phyloP scores from a whole-genome alignment of 805 yeast species.

The Lachancea lanzarotensis region DNA sequence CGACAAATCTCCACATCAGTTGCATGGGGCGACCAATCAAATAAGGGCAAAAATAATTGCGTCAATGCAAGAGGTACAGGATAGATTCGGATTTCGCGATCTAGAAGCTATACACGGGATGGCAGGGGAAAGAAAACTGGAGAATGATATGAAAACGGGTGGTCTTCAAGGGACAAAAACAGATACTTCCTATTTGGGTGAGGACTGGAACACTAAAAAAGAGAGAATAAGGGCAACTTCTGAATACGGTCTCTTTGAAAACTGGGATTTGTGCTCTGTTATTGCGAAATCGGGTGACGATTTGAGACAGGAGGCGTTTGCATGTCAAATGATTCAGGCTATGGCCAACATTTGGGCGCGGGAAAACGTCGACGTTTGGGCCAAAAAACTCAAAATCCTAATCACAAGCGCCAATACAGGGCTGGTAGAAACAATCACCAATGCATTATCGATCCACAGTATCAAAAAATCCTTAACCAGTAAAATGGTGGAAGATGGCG shows the following conservation, averaged over 20 bases:
- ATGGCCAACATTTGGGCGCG: conserved; percentile 80
- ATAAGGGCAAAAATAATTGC: conserved; percentile 65
- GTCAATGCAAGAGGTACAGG: conserved; percentile 71
- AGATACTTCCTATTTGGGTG: conserved; percentile 63
- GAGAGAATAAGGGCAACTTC: conserved; percentile 74
- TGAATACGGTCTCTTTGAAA: conserved; percentile 74
- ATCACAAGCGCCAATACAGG: conserved; percentile 90
- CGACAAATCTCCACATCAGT: conserved; percentile 51
- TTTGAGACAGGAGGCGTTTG: conserved; percentile 94
- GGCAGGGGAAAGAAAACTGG: conserved; percentile 87
- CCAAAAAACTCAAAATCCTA: conserved; percentile 84
- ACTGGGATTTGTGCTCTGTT: conserved; percentile 94
- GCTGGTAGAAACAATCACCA: conserved; percentile 90
- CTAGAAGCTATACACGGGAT: conserved; percentile 51
- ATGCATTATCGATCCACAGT: conserved; percentile 90
- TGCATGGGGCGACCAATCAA: conserved; percentile 48
- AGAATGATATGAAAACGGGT: conserved; percentile 84
- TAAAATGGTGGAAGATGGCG: conserved; percentile 57
- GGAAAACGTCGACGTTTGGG: conserved; percentile 73
- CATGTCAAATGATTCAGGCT: conserved; percentile 86
- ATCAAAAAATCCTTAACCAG: conserved; percentile 88
- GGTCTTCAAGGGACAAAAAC: conserved; percentile 44
- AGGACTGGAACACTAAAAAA: conserved; percentile 85
- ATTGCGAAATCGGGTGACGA: conserved; percentile 97
- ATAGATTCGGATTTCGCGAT: conserved; percentile 50